Evolutionary conservation across 2,329 filamentous ascomycete genomes (phyloP).

Genomic region (Grosmannia clavigera): DNA sequence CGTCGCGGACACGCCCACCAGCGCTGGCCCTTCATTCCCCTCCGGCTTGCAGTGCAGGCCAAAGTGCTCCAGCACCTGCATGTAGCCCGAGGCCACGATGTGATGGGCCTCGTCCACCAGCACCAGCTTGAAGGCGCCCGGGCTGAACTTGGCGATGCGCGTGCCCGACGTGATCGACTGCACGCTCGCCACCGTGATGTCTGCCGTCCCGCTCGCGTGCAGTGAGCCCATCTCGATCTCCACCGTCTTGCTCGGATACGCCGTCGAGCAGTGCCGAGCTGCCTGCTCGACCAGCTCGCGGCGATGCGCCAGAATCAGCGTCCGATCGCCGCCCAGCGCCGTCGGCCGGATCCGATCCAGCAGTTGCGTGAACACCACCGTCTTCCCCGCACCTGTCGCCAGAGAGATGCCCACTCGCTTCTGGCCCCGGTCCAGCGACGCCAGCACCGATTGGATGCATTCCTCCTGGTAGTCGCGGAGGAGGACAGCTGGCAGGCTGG

Average conservation of each 20-base stretch:
- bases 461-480: slow-evolving; percentile 83
- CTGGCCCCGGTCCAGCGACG: slow-evolving; percentile 55
- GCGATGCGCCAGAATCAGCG: slow-evolving; percentile 83
- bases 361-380: slow-evolving; percentile 92
- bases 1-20: slow-evolving; percentile 79
- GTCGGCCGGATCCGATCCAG: slow-evolving; percentile 61
- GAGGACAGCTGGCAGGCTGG: slow-evolving; percentile 26
- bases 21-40: slow-evolving; percentile 20
- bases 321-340: slow-evolving; percentile 51
- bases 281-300: slow-evolving; percentile 93
- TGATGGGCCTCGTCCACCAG: slow-evolving; percentile 96
- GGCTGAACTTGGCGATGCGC: slow-evolving; percentile 73
- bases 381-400: slow-evolving; percentile 83
- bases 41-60: slow-evolving; percentile 32
- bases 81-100: slow-evolving; percentile 75
- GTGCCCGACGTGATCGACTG: slow-evolving; percentile 68
- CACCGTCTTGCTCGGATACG: slow-evolving; percentile 69
- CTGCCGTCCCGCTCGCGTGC: slow-evolving; percentile 65
- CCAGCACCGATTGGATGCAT: slow-evolving; percentile 71
- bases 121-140: slow-evolving; percentile 69
- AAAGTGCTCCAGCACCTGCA: slow-evolving; percentile 67
- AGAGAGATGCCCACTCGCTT: slow-evolving; percentile 74
- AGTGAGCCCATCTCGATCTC: slow-evolving; percentile 85
- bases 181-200: slow-evolving; percentile 89
- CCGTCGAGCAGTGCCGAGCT: slow-evolving; percentile 64